phyloP scores from a whole-genome alignment of 2,329 filamentous ascomycete genomes.

The Magnaporthiopsis incrustans region DNA sequence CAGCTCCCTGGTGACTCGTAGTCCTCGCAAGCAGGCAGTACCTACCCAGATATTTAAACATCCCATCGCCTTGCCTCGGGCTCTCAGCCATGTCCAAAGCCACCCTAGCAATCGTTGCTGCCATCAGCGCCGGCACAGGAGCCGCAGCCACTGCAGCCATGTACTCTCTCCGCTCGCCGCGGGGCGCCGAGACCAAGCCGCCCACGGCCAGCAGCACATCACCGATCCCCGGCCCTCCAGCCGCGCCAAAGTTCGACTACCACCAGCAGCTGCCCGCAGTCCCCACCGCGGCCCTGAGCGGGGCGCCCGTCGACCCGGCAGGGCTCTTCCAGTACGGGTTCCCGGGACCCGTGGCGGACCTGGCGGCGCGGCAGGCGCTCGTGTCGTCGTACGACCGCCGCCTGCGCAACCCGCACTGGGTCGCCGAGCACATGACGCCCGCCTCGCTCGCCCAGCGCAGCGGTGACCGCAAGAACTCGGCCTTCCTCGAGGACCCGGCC shows the following conservation, averaged over 20 bases:
- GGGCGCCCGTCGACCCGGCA: slow-evolving; percentile 57
- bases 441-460: slow-evolving; percentile 66
- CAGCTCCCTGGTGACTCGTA: not conserved
- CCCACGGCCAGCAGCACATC: slow-evolving; percentile 17
- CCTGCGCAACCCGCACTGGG: slow-evolving; percentile 88
- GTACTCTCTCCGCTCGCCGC: slow-evolving; percentile 47
- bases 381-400: slow-evolving; percentile 86
- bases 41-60: not conserved
- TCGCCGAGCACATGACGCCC: slow-evolving; percentile 91
- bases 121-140: slow-evolving; percentile 67
- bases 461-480: slow-evolving; percentile 76
- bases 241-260: slow-evolving; percentile 10
- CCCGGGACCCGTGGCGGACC: slow-evolving; percentile 80
- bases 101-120: slow-evolving; percentile 67
- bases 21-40: not conserved
- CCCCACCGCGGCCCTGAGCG: too few relatives aligned
- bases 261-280: not conserved
- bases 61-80: not conserved
- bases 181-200: slow-evolving; percentile 31
- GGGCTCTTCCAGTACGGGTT: slow-evolving; percentile 84
- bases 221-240: slow-evolving; percentile 19
- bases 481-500: slow-evolving; percentile 70
- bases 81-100: slow-evolving; percentile 44
- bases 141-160: slow-evolving; percentile 66
- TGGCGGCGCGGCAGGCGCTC: slow-evolving; percentile 67